These are phyloP conservation scores for Phaffia australis DNA, from an alignment of 768 basidiomycete genomes.

Conservation along the genomic window DNA sequence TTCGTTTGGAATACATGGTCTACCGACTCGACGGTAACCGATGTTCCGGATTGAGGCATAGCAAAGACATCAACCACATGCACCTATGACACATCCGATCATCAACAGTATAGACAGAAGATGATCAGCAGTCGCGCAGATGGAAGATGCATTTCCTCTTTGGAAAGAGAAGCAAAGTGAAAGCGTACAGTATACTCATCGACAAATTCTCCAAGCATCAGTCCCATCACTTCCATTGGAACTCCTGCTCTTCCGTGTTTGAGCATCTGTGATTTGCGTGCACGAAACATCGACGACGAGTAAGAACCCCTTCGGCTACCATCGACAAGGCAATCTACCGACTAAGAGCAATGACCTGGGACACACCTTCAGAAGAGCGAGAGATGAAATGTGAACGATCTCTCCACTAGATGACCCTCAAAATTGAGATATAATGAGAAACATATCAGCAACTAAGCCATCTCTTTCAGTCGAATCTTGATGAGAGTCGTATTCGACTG, in stretches of 20 bases:
- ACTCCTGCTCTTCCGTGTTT: constrained; percentile 98
- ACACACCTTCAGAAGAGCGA: constrained; percentile 86
- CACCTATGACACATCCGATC: constrained; percentile 44
- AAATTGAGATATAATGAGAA: neutral
- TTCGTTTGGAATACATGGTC: constrained; percentile 97
- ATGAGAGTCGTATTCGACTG: neutral
- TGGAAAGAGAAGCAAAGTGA: neutral
- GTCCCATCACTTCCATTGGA: constrained; percentile 93
- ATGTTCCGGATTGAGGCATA: constrained; percentile 97
- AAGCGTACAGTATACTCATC: constrained; percentile 65
- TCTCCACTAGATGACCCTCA: constrained; percentile 36
- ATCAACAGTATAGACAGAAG: neutral
- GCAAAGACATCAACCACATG: constrained; percentile 95
- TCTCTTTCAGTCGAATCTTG: neutral
- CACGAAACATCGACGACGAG: constrained; percentile 11
- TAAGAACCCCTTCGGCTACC: neutral
- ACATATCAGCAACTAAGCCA: neutral
- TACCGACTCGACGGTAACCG: constrained; percentile 45
- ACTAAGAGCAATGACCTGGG: neutral
- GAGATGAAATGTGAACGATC: constrained; percentile 82
- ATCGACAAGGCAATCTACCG: constrained; percentile 2
- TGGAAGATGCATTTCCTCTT: neutral
- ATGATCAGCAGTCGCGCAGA: constrained; percentile 1
- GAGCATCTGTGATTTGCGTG: constrained; percentile 61
- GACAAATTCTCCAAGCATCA: constrained; percentile 92